phyloP scores from a whole-genome alignment of 495 filamentous ascomycete species.

The Neurospora sp. region DNA sequence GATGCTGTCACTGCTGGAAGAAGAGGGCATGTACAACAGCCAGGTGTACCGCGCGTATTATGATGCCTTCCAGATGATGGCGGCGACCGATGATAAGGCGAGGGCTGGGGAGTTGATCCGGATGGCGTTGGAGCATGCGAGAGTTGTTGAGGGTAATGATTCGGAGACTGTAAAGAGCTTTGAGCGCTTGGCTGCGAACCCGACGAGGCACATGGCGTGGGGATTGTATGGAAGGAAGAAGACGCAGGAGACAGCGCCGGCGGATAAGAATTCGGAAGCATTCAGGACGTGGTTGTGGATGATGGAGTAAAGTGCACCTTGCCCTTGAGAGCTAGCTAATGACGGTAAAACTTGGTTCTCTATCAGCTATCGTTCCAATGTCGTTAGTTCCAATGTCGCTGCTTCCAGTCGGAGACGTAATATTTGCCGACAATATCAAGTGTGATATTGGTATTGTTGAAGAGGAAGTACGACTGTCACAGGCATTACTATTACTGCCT shows the following conservation, averaged over 20 bases:
- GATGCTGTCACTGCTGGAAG: not conserved
- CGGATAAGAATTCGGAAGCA: not conserved
- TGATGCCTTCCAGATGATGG: not conserved
- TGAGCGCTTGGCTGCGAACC: not conserved
- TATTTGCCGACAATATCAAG: too few relatives aligned
- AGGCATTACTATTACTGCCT: too few relatives aligned
- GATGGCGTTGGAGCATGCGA: not conserved
- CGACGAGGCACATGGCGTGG: not conserved
- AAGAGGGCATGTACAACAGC: not conserved
- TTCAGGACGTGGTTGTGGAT: not conserved
- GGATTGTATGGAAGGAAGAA: not conserved
- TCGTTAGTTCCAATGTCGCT: too few relatives aligned
- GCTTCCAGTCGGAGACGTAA: too few relatives aligned
- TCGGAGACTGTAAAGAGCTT: not conserved
- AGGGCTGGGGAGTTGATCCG: not conserved
- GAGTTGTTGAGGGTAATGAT: not conserved
- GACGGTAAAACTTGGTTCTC: too few relatives aligned
- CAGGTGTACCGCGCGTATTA: not conserved
- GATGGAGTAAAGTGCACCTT: not conserved
- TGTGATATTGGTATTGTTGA: too few relatives aligned
- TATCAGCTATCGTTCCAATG: too few relatives aligned
- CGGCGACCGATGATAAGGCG: not conserved
- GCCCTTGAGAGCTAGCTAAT: too few relatives aligned
- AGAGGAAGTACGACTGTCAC: too few relatives aligned
- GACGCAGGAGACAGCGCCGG: not conserved